Base-by-base conservation (phyloP, 768 basidiomycete species). In the Tulasnella sp. region DNA sequence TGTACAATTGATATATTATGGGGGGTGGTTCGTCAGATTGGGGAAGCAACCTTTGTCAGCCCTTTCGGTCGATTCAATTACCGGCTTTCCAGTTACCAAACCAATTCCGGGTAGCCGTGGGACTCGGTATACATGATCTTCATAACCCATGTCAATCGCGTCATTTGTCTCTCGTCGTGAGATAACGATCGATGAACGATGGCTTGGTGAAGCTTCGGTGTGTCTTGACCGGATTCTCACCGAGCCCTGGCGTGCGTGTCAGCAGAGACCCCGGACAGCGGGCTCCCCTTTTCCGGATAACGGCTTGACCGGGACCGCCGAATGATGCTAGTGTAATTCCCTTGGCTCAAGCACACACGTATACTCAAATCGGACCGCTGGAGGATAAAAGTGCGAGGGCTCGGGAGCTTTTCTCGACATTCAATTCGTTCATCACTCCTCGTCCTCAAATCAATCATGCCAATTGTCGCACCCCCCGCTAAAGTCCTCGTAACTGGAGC, bases 401-500 rank as follows among this genome's bases (percentile, higher is more conserved):
- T n/a, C 24, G 54, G 12, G 24, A 3, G 18, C 11, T 7, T 54
- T 7, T 54, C 54, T n/a, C 7, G n/a, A 24, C 54, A 24, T n/a
- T n/a, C 54, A 54, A 54, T 3, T 9, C 24, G 24, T 22, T 22
- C 22, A 54, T 22, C 54, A 54, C 24, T 54, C n/a, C 54, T n/a
- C 54, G 8, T n/a, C n/a, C 54, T n/a, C 54, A n/a, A 54, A 54
- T 9, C 22, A 54, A 77, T 24, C 12, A 82, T 82, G 81, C 75
- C 80, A 77, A 58, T 76, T 73, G 76, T 82, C 12, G 22, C 73
- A 50, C 50, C 80, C 12, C 81, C 81, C 40, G 73, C 81, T 16
- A 80, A 46, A 48, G 78, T 82, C 20, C 81, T 82, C 44, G 81
- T 82, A 54, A 80, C 81, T 5, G 81, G 81, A n/a, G 79, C 80